Evolutionary conservation across 2,329 filamentous ascomycete species (phyloP), one percentile per base, ranked within the genome.

Genomic region (Xylaria polymorpha): DNA sequence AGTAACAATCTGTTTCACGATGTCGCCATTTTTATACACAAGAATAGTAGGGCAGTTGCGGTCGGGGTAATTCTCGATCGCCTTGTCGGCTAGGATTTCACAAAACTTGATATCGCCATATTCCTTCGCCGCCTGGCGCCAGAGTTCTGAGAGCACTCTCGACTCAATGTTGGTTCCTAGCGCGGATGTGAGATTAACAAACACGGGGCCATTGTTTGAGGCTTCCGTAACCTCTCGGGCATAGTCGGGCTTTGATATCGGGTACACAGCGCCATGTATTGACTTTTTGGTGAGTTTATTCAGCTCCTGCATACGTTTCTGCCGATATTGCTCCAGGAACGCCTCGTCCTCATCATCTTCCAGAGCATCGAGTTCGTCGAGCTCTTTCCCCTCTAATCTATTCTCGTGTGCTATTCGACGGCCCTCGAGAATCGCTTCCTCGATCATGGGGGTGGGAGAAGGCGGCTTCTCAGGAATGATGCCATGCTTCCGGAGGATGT

Each of bases 81-180:
- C 97, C 83, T 98, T 89, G 77, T 94, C 91, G 7, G 91, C 96
- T 74, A 91, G 88, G 74, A 99, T 98, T 83, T 98, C 93, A 80
- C 95, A 98, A 81, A 99, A 99, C 82, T 99, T 99, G 80, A 99
- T 85, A 73, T 99, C 95, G 22, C 94, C 94, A 77, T 94, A 99
- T 77, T 95, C 94, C 68, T 82, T 83, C 0, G 96, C 95, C 48
- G 96, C 87, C 77, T 94, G 90, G 43, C 91, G 86, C 94, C 95
- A 99, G 22, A 98, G 85, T 77, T 97, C 92, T 0, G 91, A 90
- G 74, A 98, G 82, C 3, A 98, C 85, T 68, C 92, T 88, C 3
- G 94, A 97, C 81, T 98, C 94, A 41, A 91, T 87, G 77, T 98
- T 98, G 61, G 88, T 92, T 59, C 92, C 91, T 68, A 90, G 83